Percentiles rank a stretch among this genome's conserved stretches.
Evolutionary conservation across 495 filamentous ascomycete genomes (phyloP).

Genomic region (Penicillium cinerascens): DNA sequence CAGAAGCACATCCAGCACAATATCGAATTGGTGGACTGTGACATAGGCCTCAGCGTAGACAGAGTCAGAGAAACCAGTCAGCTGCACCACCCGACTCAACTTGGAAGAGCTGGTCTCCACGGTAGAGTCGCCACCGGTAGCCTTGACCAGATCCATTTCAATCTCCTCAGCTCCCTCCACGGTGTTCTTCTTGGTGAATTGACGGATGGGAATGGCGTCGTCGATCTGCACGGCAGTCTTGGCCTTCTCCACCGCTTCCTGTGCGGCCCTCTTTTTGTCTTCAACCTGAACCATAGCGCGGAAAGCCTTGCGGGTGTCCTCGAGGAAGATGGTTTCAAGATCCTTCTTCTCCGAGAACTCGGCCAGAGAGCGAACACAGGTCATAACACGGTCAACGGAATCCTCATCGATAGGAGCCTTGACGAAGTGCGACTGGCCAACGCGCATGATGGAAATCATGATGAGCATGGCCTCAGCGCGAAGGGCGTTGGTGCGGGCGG

Average conservation of each 20-base stretch:
- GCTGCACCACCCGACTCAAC: constrained; percentile 90
- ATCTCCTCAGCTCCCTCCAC: constrained; percentile 80
- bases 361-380: constrained; percentile 85
- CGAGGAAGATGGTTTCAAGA: constrained; percentile 86
- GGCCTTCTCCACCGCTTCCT: constrained; percentile 86
- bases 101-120: constrained; percentile 89
- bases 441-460: constrained; percentile 97
- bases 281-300: constrained; percentile 97
- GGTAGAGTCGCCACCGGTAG: constrained; percentile 82
- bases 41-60: constrained; percentile 99
- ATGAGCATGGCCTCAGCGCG: constrained; percentile 98
- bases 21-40: constrained; percentile 98
- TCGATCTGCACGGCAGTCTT: constrained; percentile 95
- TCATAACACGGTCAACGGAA: constrained; percentile 95
- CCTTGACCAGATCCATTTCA: constrained; percentile 87
- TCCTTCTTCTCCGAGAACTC: constrained; percentile 88
- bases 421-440: constrained; percentile 96
- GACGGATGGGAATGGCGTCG: constrained; percentile 87
- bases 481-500: constrained; percentile 85
- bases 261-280: constrained; percentile 91
- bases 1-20: constrained; percentile 92
- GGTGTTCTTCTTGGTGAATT: constrained; percentile 88
- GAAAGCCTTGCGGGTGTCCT: constrained; percentile 96
- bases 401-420: constrained; percentile 98
- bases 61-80: constrained; percentile 97